A percentile compares a stretch with the other conserved stretches of the same genome.
Evolutionary conservation across 2,329 filamentous ascomycete genomes (phyloP).

Genomic region (Fusarium sp.): DNA sequence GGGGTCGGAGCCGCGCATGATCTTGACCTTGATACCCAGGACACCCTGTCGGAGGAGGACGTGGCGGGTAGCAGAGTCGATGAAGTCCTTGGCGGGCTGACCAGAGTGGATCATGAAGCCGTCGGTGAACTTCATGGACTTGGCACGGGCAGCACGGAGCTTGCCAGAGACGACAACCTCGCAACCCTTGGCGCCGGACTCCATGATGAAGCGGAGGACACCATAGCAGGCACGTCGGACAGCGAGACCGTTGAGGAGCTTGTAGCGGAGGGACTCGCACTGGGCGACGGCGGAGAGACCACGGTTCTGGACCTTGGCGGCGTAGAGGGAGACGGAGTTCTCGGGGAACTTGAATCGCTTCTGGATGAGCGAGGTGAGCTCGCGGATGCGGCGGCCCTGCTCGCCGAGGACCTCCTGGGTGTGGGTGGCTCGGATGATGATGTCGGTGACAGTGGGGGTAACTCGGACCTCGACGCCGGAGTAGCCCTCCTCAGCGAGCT

Average conservation of each 20-base stretch:
- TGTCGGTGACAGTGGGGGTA: conserved; percentile 99
- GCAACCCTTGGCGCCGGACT: conserved; percentile 99
- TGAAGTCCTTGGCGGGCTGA: conserved; percentile 99
- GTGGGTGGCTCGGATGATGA: conserved; percentile 99
- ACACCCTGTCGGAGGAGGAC: conserved; percentile 99
- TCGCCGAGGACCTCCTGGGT: conserved; percentile 99
- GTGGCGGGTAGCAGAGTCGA: conserved; percentile 98
- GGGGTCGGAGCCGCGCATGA: conserved; percentile 99
- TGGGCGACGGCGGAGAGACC: conserved; percentile 99
- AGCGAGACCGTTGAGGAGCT: conserved; percentile 99
- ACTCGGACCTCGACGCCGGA: conserved; percentile 99
- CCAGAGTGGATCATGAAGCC: conserved; percentile 99
- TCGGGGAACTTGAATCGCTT: conserved; percentile 99
- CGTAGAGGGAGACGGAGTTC: conserved; percentile 99
- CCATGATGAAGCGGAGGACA: conserved; percentile 99
- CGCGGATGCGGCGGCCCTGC: conserved; percentile 99
- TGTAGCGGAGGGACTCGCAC: conserved; percentile 99
- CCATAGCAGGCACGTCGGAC: conserved; percentile 99
- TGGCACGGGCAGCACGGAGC: conserved; percentile 98
- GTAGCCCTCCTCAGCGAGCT: conserved; percentile 99
- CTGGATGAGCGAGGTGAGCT: conserved; percentile 99
- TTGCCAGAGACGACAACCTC: conserved; percentile 99
- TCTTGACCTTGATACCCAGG: conserved; percentile 99
- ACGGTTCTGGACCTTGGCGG: conserved; percentile 99
- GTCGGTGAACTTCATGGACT: conserved; percentile 99